Base-by-base conservation (phyloP, 805 yeast genomes). In the Candida caryicola region DNA sequence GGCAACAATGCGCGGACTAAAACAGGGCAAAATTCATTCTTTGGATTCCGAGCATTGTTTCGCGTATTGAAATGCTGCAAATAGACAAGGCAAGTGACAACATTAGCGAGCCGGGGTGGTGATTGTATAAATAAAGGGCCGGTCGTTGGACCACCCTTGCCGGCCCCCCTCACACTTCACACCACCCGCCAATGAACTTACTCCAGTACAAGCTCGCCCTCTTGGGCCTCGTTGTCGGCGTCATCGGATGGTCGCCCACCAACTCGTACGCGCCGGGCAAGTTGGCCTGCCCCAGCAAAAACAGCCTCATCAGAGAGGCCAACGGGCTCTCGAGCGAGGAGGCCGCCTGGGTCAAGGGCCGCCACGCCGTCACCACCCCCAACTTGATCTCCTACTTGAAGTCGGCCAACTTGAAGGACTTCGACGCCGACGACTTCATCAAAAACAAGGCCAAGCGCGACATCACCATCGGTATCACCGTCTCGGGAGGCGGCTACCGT, bases 231-330 rank as follows among this genome's bases (percentile, higher is more conserved):
- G 7, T 10, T 10, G 10, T 10, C 10, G 25, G 25, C 9, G 25
- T 21, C 10, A 10, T 21, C 9, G 7, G 25, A 7, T 46, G 47
- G 50, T 44, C 47, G 13, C 50, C 50, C 9, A 69, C 77, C 0
- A 69, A 74, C 40, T 64, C 76, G 1, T 82, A 82, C 46, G 82
- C 82, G 1, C 89, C 89, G 1, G 82, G 77, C 0, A 57, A 60
- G 10, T 74, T 80, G 4, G 60, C 66, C 3, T 81, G 87, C 58
- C 85, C 84, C n/a, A n/a, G n/a, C n/a, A n/a, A n/a, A n/a, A n/a
- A n/a, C n/a, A n/a, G n/a, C n/a, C n/a, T n/a, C n/a, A n/a, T n/a
- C 17, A 34, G 44, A 16, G 28, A 30, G 3, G 44, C 44, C 4
- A 10, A 18, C 10, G 37, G 36, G 8, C 10, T 45, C 4, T 30